phyloP scores from a whole-genome alignment of 2,329 filamentous ascomycete species.

The Pseudocercospora macadamiae region DNA sequence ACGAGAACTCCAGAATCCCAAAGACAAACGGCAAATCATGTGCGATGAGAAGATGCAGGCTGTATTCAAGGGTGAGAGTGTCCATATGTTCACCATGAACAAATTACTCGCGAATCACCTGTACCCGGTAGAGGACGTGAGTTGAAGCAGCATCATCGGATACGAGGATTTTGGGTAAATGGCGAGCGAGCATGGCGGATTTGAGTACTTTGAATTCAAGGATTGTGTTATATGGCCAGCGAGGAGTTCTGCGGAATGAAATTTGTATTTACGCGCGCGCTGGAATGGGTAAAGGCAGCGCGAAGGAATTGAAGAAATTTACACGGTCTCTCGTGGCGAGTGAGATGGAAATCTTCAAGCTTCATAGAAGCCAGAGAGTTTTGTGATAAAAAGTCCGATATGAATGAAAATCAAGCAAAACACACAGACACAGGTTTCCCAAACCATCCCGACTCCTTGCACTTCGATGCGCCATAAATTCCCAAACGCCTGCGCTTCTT shows the following conservation, averaged over 20 bases:
- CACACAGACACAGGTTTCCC: too few relatives aligned
- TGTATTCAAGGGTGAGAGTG: conserved; percentile 86
- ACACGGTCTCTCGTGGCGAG: too few relatives aligned
- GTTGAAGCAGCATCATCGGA: neutral
- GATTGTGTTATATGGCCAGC: neutral
- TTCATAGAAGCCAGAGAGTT: neutral
- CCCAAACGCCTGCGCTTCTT: too few relatives aligned
- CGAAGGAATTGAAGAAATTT: too few relatives aligned
- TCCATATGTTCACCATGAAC: conserved; percentile 99
- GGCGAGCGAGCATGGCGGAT: neutral
- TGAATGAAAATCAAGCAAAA: too few relatives aligned
- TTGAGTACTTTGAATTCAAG: neutral
- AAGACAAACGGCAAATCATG: conserved; percentile 85
- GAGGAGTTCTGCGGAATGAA: conserved; percentile 5
- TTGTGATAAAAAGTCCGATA: too few relatives aligned
- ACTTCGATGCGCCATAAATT: too few relatives aligned
- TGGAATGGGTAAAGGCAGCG: neutral
- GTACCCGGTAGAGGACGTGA: conserved; percentile 74
- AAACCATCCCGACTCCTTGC: too few relatives aligned
- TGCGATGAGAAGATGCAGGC: conserved; percentile 91
- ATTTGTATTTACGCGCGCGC: neutral
- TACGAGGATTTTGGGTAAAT: neutral
- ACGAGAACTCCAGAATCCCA: conserved; percentile 85
- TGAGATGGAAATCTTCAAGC: too few relatives aligned
- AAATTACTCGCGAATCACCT: conserved; percentile 89